Evolutionary conservation across 345 rosid genomes (phyloP).

Genomic region (Diplotaxis tenuifolia): DNA sequence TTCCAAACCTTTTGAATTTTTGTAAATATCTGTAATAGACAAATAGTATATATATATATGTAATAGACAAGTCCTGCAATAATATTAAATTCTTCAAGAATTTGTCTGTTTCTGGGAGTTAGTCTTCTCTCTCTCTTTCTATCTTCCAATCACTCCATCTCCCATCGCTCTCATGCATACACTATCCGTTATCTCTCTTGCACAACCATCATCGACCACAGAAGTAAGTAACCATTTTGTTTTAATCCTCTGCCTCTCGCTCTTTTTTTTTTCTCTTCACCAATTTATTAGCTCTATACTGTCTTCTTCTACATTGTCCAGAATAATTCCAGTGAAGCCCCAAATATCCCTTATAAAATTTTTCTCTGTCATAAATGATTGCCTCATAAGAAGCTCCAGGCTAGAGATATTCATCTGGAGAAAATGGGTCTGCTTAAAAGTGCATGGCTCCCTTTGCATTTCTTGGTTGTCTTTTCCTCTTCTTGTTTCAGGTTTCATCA

Average conservation of each 20-base stretch:
- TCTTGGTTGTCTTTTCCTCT: constrained; percentile 41
- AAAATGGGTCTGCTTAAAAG: constrained; percentile 47
- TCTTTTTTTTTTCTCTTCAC: constrained; percentile 12
- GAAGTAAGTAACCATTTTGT: constrained; percentile 26
- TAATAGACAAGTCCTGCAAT: constrained; percentile 24
- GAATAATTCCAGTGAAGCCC: constrained; percentile 2
- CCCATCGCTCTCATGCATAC: constrained; percentile 38
- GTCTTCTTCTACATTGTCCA: constrained; percentile 32
- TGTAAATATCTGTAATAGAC: neutral
- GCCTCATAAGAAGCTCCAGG: constrained; percentile 7
- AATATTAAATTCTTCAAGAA: constrained; percentile 27
- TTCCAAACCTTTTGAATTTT: constrained; percentile 3
- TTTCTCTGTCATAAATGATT: constrained; percentile 11
- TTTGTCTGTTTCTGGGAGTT: constrained; percentile 36
- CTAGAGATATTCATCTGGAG: constrained; percentile 11
- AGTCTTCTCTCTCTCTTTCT: constrained; percentile 23
- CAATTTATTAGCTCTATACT: constrained; percentile 33
- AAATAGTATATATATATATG: neutral
- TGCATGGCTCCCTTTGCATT: constrained; percentile 43
- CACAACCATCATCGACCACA: constrained; percentile 34
- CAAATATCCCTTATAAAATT: constrained; percentile 1
- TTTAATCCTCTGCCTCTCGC: constrained; percentile 31
- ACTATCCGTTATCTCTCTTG: constrained; percentile 39
- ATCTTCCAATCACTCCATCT: constrained; percentile 27
- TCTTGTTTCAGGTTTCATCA: constrained; percentile 39